These are phyloP conservation scores for Seiridium cupressi DNA, from an alignment of 2,329 filamentous ascomycete species.

Conservation along the genomic window DNA sequence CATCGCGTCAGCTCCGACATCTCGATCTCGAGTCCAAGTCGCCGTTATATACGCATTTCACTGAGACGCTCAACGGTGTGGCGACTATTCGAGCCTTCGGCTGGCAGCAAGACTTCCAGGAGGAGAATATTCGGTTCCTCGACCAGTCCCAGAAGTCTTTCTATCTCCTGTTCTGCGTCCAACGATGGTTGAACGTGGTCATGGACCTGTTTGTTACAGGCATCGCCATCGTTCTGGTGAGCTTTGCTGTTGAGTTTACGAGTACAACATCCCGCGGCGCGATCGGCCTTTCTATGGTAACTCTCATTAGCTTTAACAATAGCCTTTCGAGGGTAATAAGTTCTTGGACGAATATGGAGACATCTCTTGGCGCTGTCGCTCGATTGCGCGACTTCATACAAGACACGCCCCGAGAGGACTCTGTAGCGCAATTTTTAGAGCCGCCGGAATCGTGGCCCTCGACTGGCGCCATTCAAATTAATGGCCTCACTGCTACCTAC, in stretches of 20 bases:
- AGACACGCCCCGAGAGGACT: not conserved
- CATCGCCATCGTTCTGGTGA: constrained; percentile 32
- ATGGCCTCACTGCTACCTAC: not conserved
- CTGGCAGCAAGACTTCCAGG: constrained; percentile 34
- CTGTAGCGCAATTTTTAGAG: not conserved
- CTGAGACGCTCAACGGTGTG: constrained; percentile 40
- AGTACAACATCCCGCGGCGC: constrained; percentile 24
- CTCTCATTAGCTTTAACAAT: constrained; percentile 20
- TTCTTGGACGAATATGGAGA: constrained; percentile 25
- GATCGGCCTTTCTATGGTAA: constrained; percentile 30
- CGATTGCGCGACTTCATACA: constrained; percentile 8
- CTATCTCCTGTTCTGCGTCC: constrained; percentile 34
- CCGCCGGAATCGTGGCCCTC: not conserved
- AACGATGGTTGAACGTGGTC: constrained; percentile 35
- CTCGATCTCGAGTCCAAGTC: constrained; percentile 43
- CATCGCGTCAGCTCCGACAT: constrained; percentile 43
- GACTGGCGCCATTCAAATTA: not conserved
- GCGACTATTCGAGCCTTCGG: constrained; percentile 44
- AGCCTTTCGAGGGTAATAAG: constrained; percentile 18
- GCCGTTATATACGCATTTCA: constrained; percentile 43
- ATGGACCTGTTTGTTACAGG: constrained; percentile 35
- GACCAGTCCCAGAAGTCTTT: constrained; percentile 29
- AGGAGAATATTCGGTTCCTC: constrained; percentile 28
- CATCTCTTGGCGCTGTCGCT: constrained; percentile 23
- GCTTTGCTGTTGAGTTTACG: constrained; percentile 31